Evolutionary conservation across 2,329 filamentous ascomycete species (phyloP).

Genomic region (Trichoderma sp.): DNA sequence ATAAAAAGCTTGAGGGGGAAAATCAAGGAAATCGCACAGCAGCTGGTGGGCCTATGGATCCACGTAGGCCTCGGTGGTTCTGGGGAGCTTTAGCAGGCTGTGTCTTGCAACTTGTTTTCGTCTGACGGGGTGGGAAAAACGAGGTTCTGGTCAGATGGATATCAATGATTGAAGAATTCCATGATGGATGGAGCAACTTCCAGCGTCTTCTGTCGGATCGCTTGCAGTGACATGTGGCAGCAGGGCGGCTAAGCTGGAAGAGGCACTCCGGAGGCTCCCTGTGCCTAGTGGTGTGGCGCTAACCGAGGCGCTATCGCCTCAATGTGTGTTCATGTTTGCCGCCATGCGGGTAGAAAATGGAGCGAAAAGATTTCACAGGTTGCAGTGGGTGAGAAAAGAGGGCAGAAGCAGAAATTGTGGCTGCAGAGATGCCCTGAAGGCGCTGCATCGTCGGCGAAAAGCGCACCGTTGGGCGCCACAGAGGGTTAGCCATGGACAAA

Average conservation of each 20-base stretch:
- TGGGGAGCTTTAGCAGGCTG: neutral
- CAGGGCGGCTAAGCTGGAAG: neutral
- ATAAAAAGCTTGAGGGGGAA: slow-evolving; percentile 1
- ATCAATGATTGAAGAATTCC: no score
- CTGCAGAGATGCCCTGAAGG: slow-evolving; percentile 7
- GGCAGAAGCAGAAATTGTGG: neutral
- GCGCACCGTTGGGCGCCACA: neutral
- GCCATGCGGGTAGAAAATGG: neutral
- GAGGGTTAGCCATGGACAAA: neutral
- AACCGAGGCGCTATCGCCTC: neutral
- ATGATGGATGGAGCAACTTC: neutral
- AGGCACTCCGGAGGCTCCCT: slow-evolving; percentile 5
- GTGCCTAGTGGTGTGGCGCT: slow-evolving; percentile 1
- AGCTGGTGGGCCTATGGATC: neutral
- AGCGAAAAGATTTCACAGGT: neutral
- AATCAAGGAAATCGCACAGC: slow-evolving; percentile 10
- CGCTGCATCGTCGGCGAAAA: neutral
- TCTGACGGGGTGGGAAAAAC: neutral
- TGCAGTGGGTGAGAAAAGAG: neutral
- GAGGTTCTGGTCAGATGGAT: neutral
- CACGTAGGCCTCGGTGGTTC: neutral
- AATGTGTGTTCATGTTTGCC: neutral
- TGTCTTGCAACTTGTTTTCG: neutral
- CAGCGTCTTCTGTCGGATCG: neutral
- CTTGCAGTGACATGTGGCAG: neutral